Percentiles rank a stretch among this genome's conserved stretches.
Evolutionary conservation across 345 rosid genomes (phyloP).

Genomic region (Litchi chinensis): DNA sequence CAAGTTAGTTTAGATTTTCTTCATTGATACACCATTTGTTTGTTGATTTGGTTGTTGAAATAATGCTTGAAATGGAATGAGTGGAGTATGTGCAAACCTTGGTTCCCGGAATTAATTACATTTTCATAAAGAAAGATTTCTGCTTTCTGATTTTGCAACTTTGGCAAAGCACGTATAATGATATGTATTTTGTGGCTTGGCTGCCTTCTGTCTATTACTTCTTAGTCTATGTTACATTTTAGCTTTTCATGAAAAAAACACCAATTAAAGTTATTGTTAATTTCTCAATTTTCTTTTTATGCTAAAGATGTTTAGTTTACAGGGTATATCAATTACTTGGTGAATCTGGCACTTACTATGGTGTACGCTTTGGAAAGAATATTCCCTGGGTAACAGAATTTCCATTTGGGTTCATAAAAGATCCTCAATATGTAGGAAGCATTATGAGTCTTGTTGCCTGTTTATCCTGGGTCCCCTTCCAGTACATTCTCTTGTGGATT

Average conservation of each 20-base stretch:
- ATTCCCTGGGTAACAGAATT: conserved; percentile 86
- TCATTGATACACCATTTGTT: neutral
- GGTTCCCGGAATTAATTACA: neutral
- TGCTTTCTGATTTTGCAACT: conserved; percentile 1
- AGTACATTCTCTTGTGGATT: conserved; percentile 73
- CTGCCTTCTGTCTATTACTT: neutral
- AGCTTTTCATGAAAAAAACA: neutral
- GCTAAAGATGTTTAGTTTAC: conserved; percentile 23
- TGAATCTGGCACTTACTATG: conserved; percentile 90
- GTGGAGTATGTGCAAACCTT: neutral
- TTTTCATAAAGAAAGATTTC: neutral
- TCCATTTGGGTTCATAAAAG: conserved; percentile 85
- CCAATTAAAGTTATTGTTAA: neutral
- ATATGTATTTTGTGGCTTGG: neutral
- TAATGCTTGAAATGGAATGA: neutral
- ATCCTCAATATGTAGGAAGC: conserved; percentile 94
- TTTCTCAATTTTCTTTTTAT: neutral
- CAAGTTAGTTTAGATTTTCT: neutral
- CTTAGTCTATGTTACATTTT: conserved; percentile 9
- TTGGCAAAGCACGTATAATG: neutral
- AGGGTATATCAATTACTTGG: conserved; percentile 93
- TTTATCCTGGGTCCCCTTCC: conserved; percentile 77
- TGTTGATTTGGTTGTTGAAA: neutral
- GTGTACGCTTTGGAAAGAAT: conserved; percentile 79
- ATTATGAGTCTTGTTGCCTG: conserved; percentile 76